Conservation (phyloP, 2,329 filamentous ascomycete species). For the Beauveria sp. region DNA sequence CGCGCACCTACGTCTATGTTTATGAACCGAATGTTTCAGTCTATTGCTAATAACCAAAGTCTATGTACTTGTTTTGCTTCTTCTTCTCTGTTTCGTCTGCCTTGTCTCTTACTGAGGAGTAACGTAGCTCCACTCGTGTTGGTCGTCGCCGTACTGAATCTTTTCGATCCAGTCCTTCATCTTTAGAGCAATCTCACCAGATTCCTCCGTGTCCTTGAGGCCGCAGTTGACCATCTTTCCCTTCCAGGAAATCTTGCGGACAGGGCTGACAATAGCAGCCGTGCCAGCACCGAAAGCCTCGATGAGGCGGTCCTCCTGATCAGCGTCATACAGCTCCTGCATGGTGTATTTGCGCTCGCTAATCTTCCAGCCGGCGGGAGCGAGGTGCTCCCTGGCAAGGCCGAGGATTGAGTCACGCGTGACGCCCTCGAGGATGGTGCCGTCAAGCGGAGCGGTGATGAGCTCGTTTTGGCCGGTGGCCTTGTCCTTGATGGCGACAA, state of each 20-base stretch:
- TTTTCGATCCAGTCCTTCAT: slow-evolving; percentile 97
- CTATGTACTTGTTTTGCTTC: slow-evolving; percentile 10
- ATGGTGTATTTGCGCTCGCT: slow-evolving; percentile 90
- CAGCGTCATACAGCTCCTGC: slow-evolving; percentile 72
- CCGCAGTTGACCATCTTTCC: slow-evolving; percentile 77
- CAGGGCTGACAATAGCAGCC: slow-evolving; percentile 86
- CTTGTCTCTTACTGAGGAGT: slow-evolving; percentile 19
- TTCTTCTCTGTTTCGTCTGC: slow-evolving; percentile 8
- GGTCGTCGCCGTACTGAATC: slow-evolving; percentile 90
- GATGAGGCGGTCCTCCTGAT: slow-evolving; percentile 74
- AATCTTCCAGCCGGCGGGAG: slow-evolving; percentile 80
- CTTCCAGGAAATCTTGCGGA: slow-evolving; percentile 84
- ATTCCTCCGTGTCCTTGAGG: slow-evolving; percentile 72
- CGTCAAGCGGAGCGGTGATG: slow-evolving; percentile 89
- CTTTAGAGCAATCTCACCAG: slow-evolving; percentile 72
- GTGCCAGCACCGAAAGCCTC: slow-evolving; percentile 94
- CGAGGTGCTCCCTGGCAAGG: slow-evolving; percentile 76
- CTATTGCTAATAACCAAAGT: not conserved
- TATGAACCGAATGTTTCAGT: not conserved
- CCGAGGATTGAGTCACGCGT: slow-evolving; percentile 85
- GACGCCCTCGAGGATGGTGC: slow-evolving; percentile 92
- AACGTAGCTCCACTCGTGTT: slow-evolving; percentile 80
- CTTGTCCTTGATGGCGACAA: slow-evolving; percentile 77
- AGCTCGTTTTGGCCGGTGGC: slow-evolving; percentile 86
- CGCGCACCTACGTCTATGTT: not conserved